These are phyloP conservation scores for Cicer yamashitae DNA, from an alignment of 306 rosid species.

Conservation along the genomic window DNA sequence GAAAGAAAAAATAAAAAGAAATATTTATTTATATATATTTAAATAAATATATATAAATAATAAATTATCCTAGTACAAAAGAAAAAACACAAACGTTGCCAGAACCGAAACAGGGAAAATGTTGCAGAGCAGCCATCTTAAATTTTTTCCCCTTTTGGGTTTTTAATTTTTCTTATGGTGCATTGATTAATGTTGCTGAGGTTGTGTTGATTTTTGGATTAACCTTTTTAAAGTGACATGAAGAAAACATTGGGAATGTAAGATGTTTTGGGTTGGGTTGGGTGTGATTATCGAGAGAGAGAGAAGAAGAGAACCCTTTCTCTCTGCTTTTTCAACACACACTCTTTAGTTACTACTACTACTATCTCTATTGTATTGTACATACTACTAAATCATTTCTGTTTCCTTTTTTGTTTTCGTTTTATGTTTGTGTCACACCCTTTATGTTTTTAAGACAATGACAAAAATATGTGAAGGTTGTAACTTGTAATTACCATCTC, in stretches of 20 bases:
- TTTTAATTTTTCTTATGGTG: conserved; percentile 26
- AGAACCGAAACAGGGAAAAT: conserved; percentile 32
- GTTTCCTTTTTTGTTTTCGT: no score
- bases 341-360: no score
- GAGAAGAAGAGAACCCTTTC: no score
- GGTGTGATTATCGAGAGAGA: conserved; percentile 51
- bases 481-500: no score
- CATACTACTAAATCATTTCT: no score
- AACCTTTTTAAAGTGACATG: conserved; percentile 35
- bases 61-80: conserved; percentile 33
- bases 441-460: no score
- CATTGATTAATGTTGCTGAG: conserved; percentile 42
- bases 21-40: background rate
- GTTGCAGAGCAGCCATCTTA: conserved; percentile 37
- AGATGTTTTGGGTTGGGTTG: conserved; percentile 51
- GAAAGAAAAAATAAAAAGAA: background rate
- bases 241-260: conserved; percentile 60
- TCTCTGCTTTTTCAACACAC: no score
- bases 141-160: conserved; percentile 41
- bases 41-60: background rate
- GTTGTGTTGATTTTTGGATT: conserved; percentile 37
- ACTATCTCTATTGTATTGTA: no score
- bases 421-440: no score
- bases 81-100: conserved; percentile 30
- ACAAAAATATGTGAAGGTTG: no score